Percentiles rank a stretch among this genome's conserved stretches.
phyloP scores from a whole-genome alignment of 2,329 filamentous ascomycete genomes.

The Xylariaceae sp. region DNA sequence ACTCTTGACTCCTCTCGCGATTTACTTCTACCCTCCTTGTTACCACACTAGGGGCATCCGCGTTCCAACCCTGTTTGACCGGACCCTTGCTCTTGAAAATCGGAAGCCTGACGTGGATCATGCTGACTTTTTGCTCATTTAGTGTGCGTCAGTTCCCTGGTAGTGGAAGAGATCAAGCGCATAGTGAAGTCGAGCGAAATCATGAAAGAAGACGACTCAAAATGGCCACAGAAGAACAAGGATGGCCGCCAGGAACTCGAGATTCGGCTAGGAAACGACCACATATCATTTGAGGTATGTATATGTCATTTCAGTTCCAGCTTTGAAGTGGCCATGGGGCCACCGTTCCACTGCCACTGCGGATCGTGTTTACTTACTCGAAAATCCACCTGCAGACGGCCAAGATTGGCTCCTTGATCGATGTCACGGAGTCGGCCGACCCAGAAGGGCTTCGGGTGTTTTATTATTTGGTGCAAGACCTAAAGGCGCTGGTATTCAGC shows the following conservation, averaged over 20 bases:
- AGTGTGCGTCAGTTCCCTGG: slow-evolving; percentile 93
- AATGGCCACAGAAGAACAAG: slow-evolving; percentile 99
- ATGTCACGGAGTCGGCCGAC: slow-evolving; percentile 93
- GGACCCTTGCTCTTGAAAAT: too few species aligned
- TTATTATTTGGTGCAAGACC: slow-evolving; percentile 96
- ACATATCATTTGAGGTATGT: slow-evolving; percentile 90
- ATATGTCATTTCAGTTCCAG: too few species aligned
- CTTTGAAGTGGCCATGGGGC: too few species aligned
- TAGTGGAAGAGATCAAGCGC: slow-evolving; percentile 91
- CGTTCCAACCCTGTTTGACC: too few species aligned
- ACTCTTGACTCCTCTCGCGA: too few species aligned
- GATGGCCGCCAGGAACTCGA: slow-evolving; percentile 95
- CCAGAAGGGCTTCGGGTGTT: slow-evolving; percentile 95
- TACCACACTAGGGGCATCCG: too few species aligned
- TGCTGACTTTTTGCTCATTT: not conserved
- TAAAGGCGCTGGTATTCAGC: slow-evolving; percentile 95
- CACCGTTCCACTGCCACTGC: slow-evolving; percentile 1
- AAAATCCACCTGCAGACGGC: slow-evolving; percentile 60
- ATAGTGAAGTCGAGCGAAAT: slow-evolving; percentile 98
- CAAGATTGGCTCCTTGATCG: slow-evolving; percentile 94
- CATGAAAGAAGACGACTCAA: slow-evolving; percentile 96
- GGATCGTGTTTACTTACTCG: too few species aligned
- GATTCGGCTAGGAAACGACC: slow-evolving; percentile 86
- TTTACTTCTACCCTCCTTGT: too few species aligned
- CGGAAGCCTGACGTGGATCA: too few species aligned